Base-by-base conservation (phyloP, 495 filamentous ascomycete species). In the Tuber brumale region DNA sequence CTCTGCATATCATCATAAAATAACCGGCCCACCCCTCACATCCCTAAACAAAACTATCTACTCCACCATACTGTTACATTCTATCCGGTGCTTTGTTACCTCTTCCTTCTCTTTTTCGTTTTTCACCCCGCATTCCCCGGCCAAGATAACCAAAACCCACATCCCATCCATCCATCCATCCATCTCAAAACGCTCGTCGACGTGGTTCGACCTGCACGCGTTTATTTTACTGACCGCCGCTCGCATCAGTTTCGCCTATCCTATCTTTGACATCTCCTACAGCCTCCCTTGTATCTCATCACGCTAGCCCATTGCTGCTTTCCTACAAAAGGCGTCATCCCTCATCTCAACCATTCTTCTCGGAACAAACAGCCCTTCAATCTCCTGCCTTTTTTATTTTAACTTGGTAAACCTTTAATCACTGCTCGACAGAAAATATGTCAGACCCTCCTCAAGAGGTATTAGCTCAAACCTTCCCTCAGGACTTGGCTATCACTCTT, bases 371-470 rank as follows among this genome's bases (percentile, higher is more conserved):
- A 35, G 27, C 18, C 14, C 27, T 66, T 8, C 12, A 61, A 31
- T n/a, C 48, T 12, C 44, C 23, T n/a, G n/a, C 3, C 12, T 9
- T 57, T 66, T 66, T 35, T 18, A 16, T 35, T 66, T 19, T 19
- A 66, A 18, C 57, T 66, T 35, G 16, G 27, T 61, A 35, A 35
- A 66, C 14, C 27, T 66, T 66, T 66, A 35, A 66, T 66, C 27
- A 66, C 57, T 66, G 4, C 57, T 18, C 57, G 27, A 66, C 27
- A 31, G 57, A 3, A 27, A 79, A 75, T 39, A 80, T 80, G 78
- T 48, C 77, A 48, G 77, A 76, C 39, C 45, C 74, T 72, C 39
- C 75, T 44, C 43, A 66, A 66, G 57, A 66, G 57, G 27, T 66
- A 35, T 27, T 66, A 31, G 57, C 16, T 16, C 57, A n/a, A 31